phyloP scores from a whole-genome alignment of 805 yeast species.

The Saccharomycopsis schoenii region DNA sequence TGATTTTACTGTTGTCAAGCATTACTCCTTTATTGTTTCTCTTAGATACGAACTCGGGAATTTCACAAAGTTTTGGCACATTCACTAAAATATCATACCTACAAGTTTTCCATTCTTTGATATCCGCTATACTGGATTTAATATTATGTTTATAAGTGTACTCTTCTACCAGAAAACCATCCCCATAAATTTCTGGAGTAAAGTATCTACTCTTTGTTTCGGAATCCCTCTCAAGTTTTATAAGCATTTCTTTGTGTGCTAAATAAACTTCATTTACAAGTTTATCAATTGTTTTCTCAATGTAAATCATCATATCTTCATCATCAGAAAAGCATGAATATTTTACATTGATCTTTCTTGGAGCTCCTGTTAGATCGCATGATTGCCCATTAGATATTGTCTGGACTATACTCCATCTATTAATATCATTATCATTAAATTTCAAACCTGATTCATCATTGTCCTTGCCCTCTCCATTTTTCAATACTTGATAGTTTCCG shows the following conservation, averaged over 20 bases:
- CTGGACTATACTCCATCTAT: constrained; percentile 7
- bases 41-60: constrained; percentile 22
- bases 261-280: background rate
- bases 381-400: constrained; percentile 39
- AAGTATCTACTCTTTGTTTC: constrained; percentile 20
- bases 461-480: background rate
- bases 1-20: background rate
- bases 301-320: background rate
- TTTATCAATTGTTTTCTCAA: background rate
- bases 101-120: constrained; percentile 48
- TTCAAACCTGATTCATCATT: background rate
- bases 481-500: background rate
- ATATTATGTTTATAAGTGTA: background rate
- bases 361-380: constrained; percentile 49
- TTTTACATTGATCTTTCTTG: constrained; percentile 44
- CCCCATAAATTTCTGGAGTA: background rate
- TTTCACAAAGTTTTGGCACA: constrained; percentile 40
- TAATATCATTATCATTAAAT: background rate
- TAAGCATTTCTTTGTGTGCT: constrained; percentile 22
- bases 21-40: background rate
- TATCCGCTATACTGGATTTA: constrained; percentile 10
- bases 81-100: constrained; percentile 42
- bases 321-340: constrained; percentile 38
- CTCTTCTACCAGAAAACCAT: constrained; percentile 24
- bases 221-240: constrained; percentile 10